Conservation (phyloP, 495 filamentous ascomycete genomes). For the Paragyromitra xinjiangensis region DNA sequence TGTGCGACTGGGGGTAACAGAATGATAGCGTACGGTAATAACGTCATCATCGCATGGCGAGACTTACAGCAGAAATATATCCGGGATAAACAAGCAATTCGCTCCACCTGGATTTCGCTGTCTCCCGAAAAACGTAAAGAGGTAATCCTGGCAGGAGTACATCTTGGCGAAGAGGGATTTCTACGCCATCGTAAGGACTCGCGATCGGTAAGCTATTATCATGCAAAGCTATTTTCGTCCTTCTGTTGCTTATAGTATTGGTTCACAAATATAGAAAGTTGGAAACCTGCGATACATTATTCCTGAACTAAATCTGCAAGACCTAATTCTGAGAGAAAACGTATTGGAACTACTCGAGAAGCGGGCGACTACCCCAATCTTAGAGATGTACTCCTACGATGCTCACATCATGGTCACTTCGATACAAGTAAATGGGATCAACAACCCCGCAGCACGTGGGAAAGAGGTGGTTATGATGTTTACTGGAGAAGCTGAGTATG, state of each 20-base stretch:
- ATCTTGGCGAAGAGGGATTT: slow-evolving; percentile 20
- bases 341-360: slow-evolving; percentile 18
- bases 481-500: slow-evolving; percentile 29
- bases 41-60: slow-evolving; percentile 24
- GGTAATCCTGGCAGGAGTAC: not conserved
- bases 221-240: not conserved
- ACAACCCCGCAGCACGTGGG: not conserved
- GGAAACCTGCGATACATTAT: slow-evolving; percentile 21
- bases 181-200: slow-evolving; percentile 14
- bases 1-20: not conserved
- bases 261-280: slow-evolving; percentile 3
- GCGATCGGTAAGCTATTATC: not conserved
- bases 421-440: slow-evolving; percentile 14
- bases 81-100: slow-evolving; percentile 35
- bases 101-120: slow-evolving; percentile 22
- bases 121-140: slow-evolving; percentile 23
- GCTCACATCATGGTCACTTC: slow-evolving; percentile 19
- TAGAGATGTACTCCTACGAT: slow-evolving; percentile 23
- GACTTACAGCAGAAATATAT: slow-evolving; percentile 30
- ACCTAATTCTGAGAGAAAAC: slow-evolving; percentile 13
- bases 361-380: slow-evolving; percentile 27
- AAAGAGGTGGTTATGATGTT: slow-evolving; percentile 27
- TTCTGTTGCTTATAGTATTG: not conserved
- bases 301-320: slow-evolving; percentile 33
- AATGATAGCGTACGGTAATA: slow-evolving; percentile 9